Percentiles rank a stretch among this genome's conserved stretches.
phyloP scores from a whole-genome alignment of 768 basidiomycete genomes.

The Pholiota molesta region DNA sequence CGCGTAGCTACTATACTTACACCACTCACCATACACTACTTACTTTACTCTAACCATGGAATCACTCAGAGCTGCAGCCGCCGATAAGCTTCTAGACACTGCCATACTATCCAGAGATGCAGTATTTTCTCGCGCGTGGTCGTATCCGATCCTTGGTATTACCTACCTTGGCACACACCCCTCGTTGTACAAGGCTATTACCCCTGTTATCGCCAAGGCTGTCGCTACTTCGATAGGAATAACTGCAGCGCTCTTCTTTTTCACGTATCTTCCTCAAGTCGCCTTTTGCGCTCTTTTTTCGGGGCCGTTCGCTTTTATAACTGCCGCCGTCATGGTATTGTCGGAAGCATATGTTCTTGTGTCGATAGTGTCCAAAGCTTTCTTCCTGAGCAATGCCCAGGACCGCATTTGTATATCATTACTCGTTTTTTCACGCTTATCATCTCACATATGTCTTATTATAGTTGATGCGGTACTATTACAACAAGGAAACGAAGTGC shows the following conservation, averaged over 20 bases:
- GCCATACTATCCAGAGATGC: slow-evolving; percentile 30
- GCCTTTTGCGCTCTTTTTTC: slow-evolving; percentile 63
- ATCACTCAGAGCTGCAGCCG: slow-evolving; percentile 13
- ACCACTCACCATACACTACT: too few relatives aligned
- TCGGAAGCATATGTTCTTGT: slow-evolving; percentile 44
- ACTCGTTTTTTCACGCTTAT: background rate
- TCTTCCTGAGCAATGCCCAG: slow-evolving; percentile 38
- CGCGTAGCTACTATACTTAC: slow-evolving; percentile 14
- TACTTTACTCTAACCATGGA: slow-evolving; percentile 14
- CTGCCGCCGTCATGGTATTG: slow-evolving; percentile 48
- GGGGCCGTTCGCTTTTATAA: slow-evolving; percentile 65
- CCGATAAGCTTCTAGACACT: slow-evolving; percentile 22
- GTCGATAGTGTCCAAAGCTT: slow-evolving; percentile 36
- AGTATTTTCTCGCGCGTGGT: slow-evolving; percentile 37
- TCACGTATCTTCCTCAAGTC: slow-evolving; percentile 69
- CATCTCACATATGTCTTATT: background rate
- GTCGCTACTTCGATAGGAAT: slow-evolving; percentile 39
- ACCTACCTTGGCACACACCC: slow-evolving; percentile 39
- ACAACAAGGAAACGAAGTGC: slow-evolving; percentile 35
- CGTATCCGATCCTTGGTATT: slow-evolving; percentile 41
- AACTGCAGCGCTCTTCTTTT: slow-evolving; percentile 50
- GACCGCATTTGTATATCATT: slow-evolving; percentile 39
- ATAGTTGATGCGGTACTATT: slow-evolving; percentile 40
- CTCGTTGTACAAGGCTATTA: slow-evolving; percentile 35
- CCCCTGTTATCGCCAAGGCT: slow-evolving; percentile 42